These are phyloP conservation scores for Talaromyces sp. DNA, from an alignment of 2,329 filamentous ascomycete genomes.

Conservation along the genomic window DNA sequence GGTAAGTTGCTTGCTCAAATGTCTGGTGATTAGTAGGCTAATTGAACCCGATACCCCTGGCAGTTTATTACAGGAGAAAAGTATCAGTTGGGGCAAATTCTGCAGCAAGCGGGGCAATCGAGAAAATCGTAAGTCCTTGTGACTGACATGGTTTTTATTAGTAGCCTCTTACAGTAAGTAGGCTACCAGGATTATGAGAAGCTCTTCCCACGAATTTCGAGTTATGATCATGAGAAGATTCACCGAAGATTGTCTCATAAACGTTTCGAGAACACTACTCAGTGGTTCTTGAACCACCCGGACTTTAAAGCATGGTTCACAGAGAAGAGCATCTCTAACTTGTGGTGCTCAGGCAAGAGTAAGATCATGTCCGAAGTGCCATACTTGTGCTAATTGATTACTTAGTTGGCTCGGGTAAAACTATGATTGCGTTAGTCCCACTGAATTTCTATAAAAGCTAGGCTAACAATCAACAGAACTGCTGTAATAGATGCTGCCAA, in stretches of 20 bases:
- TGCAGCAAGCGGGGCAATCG: neutral
- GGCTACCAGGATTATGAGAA: conserved; percentile 18
- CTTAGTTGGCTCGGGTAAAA: conserved; percentile 12
- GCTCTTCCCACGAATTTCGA: conserved; percentile 16
- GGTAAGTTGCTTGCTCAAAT: neutral
- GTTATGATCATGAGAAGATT: conserved; percentile 22
- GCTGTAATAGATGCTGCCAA: conserved; percentile 21
- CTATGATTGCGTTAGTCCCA: conserved; percentile 11
- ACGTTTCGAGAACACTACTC: conserved; percentile 22
- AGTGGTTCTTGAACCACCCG: conserved; percentile 21
- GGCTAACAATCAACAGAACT: conserved; percentile 1
- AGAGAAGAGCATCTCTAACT: conserved; percentile 14
- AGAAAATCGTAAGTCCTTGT: neutral
- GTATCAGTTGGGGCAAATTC: neutral
- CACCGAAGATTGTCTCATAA: conserved; percentile 23
- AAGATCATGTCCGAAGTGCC: conserved; percentile 7
- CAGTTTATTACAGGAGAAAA: neutral
- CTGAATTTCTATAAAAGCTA: neutral
- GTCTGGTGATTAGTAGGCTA: neutral
- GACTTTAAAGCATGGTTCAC: conserved; percentile 22
- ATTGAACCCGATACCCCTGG: neutral
- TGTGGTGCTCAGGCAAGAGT: conserved; percentile 26
- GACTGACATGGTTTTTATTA: too few species aligned
- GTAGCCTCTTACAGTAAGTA: neutral
- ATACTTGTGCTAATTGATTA: neutral